phyloP scores from a whole-genome alignment of 2,329 filamentous ascomycete genomes.

The Aurifilum marmelostoma region DNA sequence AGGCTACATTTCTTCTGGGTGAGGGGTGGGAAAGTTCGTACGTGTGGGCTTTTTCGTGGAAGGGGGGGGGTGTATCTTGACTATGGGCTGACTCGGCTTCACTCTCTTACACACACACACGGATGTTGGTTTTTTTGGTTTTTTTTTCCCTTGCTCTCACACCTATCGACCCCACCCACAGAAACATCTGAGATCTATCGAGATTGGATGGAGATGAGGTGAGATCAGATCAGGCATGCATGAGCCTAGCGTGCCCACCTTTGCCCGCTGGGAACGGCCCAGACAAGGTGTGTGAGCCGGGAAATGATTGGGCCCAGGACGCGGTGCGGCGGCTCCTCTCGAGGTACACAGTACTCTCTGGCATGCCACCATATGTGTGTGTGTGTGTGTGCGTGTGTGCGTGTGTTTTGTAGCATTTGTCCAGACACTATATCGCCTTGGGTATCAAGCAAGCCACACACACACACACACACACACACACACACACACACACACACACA shows the following conservation, averaged over 20 bases:
- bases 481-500: too few species aligned
- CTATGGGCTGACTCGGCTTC: background rate
- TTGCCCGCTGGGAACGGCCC: background rate
- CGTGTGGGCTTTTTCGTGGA: background rate
- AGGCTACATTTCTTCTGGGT: too few species aligned
- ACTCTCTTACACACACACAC: background rate
- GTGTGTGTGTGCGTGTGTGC: too few species aligned
- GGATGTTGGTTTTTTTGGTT: background rate
- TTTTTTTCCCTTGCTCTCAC: background rate
- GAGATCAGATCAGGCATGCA: slow-evolving; percentile 22
- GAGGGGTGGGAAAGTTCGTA: too few species aligned
- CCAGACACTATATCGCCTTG: background rate
- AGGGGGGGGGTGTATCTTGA: background rate
- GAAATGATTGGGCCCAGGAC: background rate
- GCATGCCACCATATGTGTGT: too few species aligned
- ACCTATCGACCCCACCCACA: background rate
- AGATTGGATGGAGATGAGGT: slow-evolving; percentile 24
- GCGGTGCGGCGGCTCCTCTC: background rate
- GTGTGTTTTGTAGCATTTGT: too few species aligned
- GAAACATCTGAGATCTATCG: slow-evolving; percentile 24
- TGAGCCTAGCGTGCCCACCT: slow-evolving; percentile 1
- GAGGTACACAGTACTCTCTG: background rate
- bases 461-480: background rate
- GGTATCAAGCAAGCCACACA: too few species aligned
- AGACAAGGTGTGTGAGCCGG: background rate